phyloP scores from a whole-genome alignment of 1,284 basidiomycete species.

The Tilletia setariae region DNA sequence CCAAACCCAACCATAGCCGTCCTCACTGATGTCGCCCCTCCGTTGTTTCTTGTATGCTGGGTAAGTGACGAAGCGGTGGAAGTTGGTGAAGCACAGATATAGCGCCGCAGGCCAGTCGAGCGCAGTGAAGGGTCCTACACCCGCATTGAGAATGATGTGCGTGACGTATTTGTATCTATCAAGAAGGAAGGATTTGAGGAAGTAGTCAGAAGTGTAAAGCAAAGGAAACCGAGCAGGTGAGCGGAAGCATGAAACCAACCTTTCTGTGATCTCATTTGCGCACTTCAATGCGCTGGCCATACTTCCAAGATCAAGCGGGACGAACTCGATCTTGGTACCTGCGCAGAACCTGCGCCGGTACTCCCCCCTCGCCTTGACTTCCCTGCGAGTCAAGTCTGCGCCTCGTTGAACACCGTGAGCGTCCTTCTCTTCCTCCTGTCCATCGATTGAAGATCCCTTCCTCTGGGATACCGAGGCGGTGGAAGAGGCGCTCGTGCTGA shows the following conservation, averaged over 20 bases:
- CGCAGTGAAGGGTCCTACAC: slow-evolving; percentile 48
- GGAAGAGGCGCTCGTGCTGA: too few species aligned
- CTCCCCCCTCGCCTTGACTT: slow-evolving; percentile 35
- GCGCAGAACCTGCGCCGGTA: slow-evolving; percentile 46
- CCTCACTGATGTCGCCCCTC: slow-evolving; percentile 47
- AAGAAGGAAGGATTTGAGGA: neutral
- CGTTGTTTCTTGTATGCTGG: slow-evolving; percentile 52
- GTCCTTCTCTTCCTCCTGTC: slow-evolving; percentile 15
- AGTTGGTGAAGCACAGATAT: slow-evolving; percentile 46
- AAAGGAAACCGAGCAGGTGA: neutral
- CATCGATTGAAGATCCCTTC: neutral
- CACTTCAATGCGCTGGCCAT: slow-evolving; percentile 48
- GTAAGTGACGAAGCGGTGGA: slow-evolving; percentile 50
- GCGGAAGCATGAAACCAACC: slow-evolving; percentile 16
- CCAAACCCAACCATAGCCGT: slow-evolving; percentile 54
- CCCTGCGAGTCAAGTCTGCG: slow-evolving; percentile 33
- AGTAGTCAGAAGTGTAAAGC: neutral
- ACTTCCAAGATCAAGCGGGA: slow-evolving; percentile 51
- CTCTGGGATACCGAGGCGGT: neutral
- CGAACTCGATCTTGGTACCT: slow-evolving; percentile 49
- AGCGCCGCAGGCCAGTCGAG: slow-evolving; percentile 46
- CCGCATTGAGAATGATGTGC: slow-evolving; percentile 53
- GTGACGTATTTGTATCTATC: slow-evolving; percentile 46
- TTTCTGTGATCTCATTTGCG: slow-evolving; percentile 35
- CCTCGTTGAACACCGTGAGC: slow-evolving; percentile 16